A percentile compares a stretch with the other conserved stretches of the same genome.
phyloP scores from a whole-genome alignment of 177 flowering plant genomes.

The Vitis hybrid region DNA sequence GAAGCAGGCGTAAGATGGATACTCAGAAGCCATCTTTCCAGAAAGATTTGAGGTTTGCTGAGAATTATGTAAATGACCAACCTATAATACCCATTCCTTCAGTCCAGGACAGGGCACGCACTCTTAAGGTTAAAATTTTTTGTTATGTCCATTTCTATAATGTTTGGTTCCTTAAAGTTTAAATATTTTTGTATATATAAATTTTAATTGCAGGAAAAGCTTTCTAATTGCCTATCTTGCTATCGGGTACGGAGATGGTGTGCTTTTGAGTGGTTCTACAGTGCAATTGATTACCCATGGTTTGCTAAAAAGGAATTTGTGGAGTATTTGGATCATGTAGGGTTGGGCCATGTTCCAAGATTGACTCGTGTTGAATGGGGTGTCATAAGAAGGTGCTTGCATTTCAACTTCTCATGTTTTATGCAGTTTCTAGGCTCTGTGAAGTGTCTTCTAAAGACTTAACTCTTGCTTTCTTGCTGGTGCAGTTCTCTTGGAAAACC shows the following conservation, averaged over 20 bases:
- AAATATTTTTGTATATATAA: not conserved
- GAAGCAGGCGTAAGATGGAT: conserved; percentile 72
- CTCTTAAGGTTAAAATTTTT: conserved; percentile 39
- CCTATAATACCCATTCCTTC: conserved; percentile 21
- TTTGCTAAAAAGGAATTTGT: conserved; percentile 95
- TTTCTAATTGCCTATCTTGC: conserved; percentile 66
- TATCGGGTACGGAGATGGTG: conserved; percentile 73
- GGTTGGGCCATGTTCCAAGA: conserved; percentile 88
- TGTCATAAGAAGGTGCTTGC: conserved; percentile 82
- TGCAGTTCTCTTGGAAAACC: conserved; percentile 97
- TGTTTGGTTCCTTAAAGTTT: conserved; percentile 1
- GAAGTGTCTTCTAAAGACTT: not conserved
- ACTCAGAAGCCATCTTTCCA: conserved; percentile 24
- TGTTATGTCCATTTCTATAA: not conserved
- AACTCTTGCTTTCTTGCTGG: conserved; percentile 15
- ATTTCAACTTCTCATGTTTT: not conserved
- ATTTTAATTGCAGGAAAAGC: conserved; percentile 50
- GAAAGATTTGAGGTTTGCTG: conserved; percentile 37
- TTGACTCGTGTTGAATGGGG: conserved; percentile 99
- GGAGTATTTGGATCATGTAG: conserved; percentile 90
- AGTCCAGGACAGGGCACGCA: conserved; percentile 29
- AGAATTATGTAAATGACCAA: conserved; percentile 30
- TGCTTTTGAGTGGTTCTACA: conserved; percentile 90
- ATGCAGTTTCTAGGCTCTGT: not conserved
- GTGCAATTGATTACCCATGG: conserved; percentile 98